Conservation (phyloP, 164 flowering plant species). For the Litsea cubeba region DNA sequence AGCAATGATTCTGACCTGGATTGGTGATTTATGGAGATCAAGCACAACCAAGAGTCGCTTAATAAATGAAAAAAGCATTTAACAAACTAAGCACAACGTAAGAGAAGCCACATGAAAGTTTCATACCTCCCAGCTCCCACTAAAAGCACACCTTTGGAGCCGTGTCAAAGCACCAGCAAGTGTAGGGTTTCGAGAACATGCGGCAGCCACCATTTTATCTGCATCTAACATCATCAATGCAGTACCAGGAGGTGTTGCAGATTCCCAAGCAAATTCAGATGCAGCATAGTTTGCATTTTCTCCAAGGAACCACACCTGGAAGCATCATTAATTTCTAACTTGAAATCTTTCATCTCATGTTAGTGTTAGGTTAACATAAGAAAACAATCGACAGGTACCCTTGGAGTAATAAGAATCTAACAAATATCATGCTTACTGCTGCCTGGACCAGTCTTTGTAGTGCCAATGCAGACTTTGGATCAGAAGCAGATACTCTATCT, state of each 20-base stretch:
- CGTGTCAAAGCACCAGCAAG: slow-evolving; percentile 93
- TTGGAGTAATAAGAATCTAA: background rate
- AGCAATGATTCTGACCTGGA: slow-evolving; percentile 85
- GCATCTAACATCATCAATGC: slow-evolving; percentile 99
- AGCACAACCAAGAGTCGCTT: background rate
- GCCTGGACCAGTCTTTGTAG: slow-evolving; percentile 93
- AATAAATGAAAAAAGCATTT: background rate
- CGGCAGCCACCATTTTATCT: slow-evolving; percentile 99
- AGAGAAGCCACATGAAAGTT: background rate
- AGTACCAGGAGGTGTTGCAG: slow-evolving; percentile 99
- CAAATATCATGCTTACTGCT: slow-evolving; percentile 57
- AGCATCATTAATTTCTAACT: slow-evolving; percentile 25
- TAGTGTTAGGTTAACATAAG: background rate
- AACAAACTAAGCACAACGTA: too few relatives aligned
- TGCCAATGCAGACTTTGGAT: slow-evolving; percentile 96
- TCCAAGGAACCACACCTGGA: slow-evolving; percentile 98
- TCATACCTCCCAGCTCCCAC: slow-evolving; percentile 98
- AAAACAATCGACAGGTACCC: background rate
- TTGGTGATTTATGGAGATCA: slow-evolving; percentile 6
- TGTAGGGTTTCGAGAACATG: slow-evolving; percentile 96
- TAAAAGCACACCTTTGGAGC: slow-evolving; percentile 94
- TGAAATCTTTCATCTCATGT: too few relatives aligned
- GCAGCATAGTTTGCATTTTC: slow-evolving; percentile 99
- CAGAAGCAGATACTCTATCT: slow-evolving; percentile 88
- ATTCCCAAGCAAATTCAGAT: slow-evolving; percentile 99